Conservation (phyloP, 352 stramenopile genomes). For the Phytophthora constricta region DNA sequence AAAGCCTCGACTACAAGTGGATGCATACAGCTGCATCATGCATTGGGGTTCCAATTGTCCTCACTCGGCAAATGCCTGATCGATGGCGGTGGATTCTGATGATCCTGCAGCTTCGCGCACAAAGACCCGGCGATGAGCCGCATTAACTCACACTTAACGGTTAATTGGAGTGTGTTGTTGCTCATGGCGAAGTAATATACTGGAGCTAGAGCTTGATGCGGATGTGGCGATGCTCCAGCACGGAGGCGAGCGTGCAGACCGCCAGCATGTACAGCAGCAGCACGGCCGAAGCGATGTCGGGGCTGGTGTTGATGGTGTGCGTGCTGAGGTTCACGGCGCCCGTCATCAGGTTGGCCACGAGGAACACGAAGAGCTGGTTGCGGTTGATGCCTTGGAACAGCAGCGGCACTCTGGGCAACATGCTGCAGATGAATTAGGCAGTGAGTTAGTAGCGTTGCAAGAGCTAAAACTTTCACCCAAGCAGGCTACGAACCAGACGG, state of each 20-base stretch:
- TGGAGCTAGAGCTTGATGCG: constrained; percentile 77
- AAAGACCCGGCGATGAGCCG: constrained; percentile 15
- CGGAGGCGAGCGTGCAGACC: constrained; percentile 58
- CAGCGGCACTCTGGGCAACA: constrained; percentile 67
- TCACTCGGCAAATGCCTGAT: not conserved
- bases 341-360: constrained; percentile 83
- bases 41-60: too few species aligned
- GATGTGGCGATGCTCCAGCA: constrained; percentile 58
- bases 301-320: constrained; percentile 75
- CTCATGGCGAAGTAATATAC: constrained; percentile 10
- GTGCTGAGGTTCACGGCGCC: constrained; percentile 82
- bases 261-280: constrained; percentile 71
- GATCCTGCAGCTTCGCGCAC: constrained; percentile 17
- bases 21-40: not conserved
- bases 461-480: not conserved
- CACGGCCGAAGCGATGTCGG: constrained; percentile 45
- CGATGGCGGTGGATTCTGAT: constrained; percentile 26
- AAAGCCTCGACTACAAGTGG: too few species aligned
- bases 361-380: constrained; percentile 88
- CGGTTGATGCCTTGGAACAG: constrained; percentile 78
- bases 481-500: constrained; percentile 53
- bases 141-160: too few species aligned
- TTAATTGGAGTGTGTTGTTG: too few species aligned
- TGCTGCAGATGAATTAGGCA: constrained; percentile 36
- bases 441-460: too few species aligned